Conservation (phyloP, 495 filamentous ascomycete genomes). For the Hyaloscypha variabilis region DNA sequence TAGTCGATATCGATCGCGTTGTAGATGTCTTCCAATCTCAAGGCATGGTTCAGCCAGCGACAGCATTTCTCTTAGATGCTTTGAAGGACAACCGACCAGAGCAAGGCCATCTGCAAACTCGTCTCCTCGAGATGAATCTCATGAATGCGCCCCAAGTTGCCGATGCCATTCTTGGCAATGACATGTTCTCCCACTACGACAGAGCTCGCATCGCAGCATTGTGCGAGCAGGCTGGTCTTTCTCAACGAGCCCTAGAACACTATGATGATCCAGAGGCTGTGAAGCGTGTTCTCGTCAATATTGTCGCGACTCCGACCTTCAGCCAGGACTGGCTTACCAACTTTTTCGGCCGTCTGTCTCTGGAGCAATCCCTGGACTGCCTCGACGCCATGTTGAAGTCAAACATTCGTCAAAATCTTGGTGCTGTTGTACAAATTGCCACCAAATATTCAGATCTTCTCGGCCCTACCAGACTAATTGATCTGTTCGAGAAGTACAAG, state of each 20-base stretch:
- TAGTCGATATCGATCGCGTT: slow-evolving; percentile 92
- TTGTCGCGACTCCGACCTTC: slow-evolving; percentile 78
- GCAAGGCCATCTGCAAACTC: slow-evolving; percentile 90
- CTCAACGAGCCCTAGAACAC: slow-evolving; percentile 90
- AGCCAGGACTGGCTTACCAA: slow-evolving; percentile 86
- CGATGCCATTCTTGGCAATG: slow-evolving; percentile 94
- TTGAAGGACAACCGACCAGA: slow-evolving; percentile 93
- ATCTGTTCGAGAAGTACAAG: slow-evolving; percentile 95
- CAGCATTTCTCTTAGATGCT: slow-evolving; percentile 93
- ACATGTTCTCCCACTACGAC: slow-evolving; percentile 97
- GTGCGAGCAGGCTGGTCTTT: slow-evolving; percentile 87
- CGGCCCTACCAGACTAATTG: slow-evolving; percentile 86
- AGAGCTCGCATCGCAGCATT: slow-evolving; percentile 82
- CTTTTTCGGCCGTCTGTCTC: slow-evolving; percentile 91
- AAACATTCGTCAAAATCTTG: slow-evolving; percentile 96
- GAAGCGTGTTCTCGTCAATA: slow-evolving; percentile 83
- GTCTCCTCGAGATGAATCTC: slow-evolving; percentile 97
- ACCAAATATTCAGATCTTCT: slow-evolving; percentile 98
- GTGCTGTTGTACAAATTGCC: slow-evolving; percentile 89
- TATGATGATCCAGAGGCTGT: slow-evolving; percentile 88
- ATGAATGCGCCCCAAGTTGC: slow-evolving; percentile 95
- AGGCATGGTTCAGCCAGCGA: slow-evolving; percentile 96
- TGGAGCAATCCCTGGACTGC: slow-evolving; percentile 93
- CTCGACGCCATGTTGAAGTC: slow-evolving; percentile 92
- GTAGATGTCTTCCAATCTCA: slow-evolving; percentile 97